Percentiles rank a stretch among this genome's conserved stretches.
Conservation (phyloP, 768 basidiomycete species). For the Crassisporium funariophilum region DNA sequence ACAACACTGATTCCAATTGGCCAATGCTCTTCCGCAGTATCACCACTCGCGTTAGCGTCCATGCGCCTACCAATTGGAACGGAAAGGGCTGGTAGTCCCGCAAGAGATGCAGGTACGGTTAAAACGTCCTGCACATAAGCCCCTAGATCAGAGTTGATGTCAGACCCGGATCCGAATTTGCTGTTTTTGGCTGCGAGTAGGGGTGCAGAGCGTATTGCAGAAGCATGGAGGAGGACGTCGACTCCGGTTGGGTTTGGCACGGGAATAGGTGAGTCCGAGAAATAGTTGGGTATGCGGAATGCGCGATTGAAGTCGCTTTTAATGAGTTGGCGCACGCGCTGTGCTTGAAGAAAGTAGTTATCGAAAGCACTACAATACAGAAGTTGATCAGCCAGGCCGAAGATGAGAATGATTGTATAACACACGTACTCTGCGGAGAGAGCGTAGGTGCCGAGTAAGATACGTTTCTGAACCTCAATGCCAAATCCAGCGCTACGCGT, state of each 20-base stretch:
- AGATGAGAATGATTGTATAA: not conserved
- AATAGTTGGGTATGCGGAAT: conserved; percentile 61
- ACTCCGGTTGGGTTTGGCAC: conserved; percentile 40
- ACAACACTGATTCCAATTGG: conserved; percentile 83
- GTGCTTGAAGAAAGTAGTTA: conserved; percentile 95
- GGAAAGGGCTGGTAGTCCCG: conserved; percentile 81
- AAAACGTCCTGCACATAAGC: conserved; percentile 90
- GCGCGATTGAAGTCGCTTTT: conserved; percentile 71
- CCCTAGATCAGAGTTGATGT: conserved; percentile 37
- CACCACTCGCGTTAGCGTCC: not conserved
- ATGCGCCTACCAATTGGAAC: conserved; percentile 51
- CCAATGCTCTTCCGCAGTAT: conserved; percentile 60
- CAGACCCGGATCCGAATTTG: too few relatives aligned
- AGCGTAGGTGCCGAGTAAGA: conserved; percentile 89
- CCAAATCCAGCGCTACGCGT: conserved; percentile 79
- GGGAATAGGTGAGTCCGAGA: conserved; percentile 26
- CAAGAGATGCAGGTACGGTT: conserved; percentile 90
- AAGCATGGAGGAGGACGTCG: conserved; percentile 85
- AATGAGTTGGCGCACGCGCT: conserved; percentile 72
- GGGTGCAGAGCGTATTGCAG: conserved; percentile 86
- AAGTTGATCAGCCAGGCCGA: not conserved
- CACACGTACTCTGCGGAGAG: conserved; percentile 81
- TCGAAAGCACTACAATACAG: conserved; percentile 98
- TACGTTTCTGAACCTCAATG: conserved; percentile 79
- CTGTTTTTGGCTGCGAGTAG: conserved; percentile 33